A percentile compares a stretch with the other conserved stretches of the same genome.
Conservation (phyloP, 352 stramenopile species). For the Pythium brassicae region DNA sequence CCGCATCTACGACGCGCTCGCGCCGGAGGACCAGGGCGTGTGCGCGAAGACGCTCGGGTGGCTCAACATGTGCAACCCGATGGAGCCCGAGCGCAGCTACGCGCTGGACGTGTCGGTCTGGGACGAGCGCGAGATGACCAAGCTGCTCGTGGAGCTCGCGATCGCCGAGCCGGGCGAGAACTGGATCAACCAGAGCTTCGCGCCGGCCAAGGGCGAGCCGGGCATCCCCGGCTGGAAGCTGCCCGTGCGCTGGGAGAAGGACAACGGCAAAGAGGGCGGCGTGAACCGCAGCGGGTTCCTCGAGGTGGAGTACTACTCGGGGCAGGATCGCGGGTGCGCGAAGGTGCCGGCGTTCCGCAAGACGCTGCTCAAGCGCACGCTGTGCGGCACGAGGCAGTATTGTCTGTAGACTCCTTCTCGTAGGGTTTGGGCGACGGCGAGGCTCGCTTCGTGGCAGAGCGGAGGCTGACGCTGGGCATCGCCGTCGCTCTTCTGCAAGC, state of each 20-base stretch:
- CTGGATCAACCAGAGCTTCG: slow-evolving; percentile 80
- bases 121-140: slow-evolving; percentile 78
- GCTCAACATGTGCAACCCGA: slow-evolving; percentile 82
- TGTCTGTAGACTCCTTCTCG: slow-evolving; percentile 30
- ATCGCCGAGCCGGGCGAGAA: slow-evolving; percentile 80
- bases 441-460: too few relatives aligned
- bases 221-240: slow-evolving; percentile 79
- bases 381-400: slow-evolving; percentile 68
- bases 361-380: slow-evolving; percentile 46
- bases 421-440: too few relatives aligned
- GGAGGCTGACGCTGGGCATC: too few relatives aligned
- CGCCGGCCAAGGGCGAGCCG: slow-evolving; percentile 36
- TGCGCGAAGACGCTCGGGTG: slow-evolving; percentile 52
- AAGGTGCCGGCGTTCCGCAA: slow-evolving; percentile 52
- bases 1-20: slow-evolving; percentile 50
- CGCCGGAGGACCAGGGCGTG: slow-evolving; percentile 37
- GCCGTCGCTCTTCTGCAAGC: too few relatives aligned
- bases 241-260: slow-evolving; percentile 72
- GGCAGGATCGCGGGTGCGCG: slow-evolving; percentile 54
- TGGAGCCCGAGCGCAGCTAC: slow-evolving; percentile 65
- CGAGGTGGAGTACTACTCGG: slow-evolving; percentile 73
- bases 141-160: slow-evolving; percentile 73
- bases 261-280: slow-evolving; percentile 61
- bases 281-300: slow-evolving; percentile 67
- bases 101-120: slow-evolving; percentile 59